Evolutionary conservation across 2,329 filamentous ascomycete genomes (phyloP).

Genomic region (Fusarium sp.): DNA sequence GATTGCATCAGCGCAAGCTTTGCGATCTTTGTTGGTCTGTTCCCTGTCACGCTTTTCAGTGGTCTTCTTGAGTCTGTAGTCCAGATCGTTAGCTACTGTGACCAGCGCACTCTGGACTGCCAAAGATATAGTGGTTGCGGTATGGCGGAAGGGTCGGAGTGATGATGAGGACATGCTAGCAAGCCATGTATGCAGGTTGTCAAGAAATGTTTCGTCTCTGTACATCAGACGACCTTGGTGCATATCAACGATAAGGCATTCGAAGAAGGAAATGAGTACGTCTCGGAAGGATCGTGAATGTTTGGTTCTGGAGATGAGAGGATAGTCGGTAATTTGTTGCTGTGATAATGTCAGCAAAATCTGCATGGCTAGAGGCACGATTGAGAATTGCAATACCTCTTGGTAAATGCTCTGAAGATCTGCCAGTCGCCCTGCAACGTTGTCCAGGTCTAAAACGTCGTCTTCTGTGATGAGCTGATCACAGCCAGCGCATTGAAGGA

Average conservation of each 20-base stretch:
- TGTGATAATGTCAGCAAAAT: slow-evolving; percentile 49
- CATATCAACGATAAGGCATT: slow-evolving; percentile 78
- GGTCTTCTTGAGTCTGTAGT: slow-evolving; percentile 79
- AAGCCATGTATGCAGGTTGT: slow-evolving; percentile 91
- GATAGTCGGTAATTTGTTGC: slow-evolving; percentile 88
- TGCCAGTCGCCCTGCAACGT: slow-evolving; percentile 78
- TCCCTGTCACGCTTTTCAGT: slow-evolving; percentile 78
- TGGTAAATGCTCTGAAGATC: slow-evolving; percentile 93
- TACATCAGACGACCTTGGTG: slow-evolving; percentile 87
- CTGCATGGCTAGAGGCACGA: not conserved
- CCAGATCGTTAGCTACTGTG: slow-evolving; percentile 75
- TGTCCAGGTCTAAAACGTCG: slow-evolving; percentile 91
- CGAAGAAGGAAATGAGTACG: slow-evolving; percentile 81
- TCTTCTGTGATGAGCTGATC: slow-evolving; percentile 80
- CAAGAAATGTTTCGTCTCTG: slow-evolving; percentile 78
- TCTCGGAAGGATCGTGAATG: slow-evolving; percentile 81
- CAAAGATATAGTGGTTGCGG: slow-evolving; percentile 85
- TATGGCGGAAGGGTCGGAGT: slow-evolving; percentile 92
- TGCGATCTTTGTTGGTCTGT: slow-evolving; percentile 75
- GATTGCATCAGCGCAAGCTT: slow-evolving; percentile 76
- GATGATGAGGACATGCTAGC: slow-evolving; percentile 89
- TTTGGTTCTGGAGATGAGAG: slow-evolving; percentile 84
- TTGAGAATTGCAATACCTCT: slow-evolving; percentile 61
- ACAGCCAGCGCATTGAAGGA: slow-evolving; percentile 80
- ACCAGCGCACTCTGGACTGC: slow-evolving; percentile 83